A percentile compares a stretch with the other conserved stretches of the same genome.
These are phyloP conservation scores for Salix suchowensis DNA, from an alignment of 345 rosid species.

Conservation along the genomic window DNA sequence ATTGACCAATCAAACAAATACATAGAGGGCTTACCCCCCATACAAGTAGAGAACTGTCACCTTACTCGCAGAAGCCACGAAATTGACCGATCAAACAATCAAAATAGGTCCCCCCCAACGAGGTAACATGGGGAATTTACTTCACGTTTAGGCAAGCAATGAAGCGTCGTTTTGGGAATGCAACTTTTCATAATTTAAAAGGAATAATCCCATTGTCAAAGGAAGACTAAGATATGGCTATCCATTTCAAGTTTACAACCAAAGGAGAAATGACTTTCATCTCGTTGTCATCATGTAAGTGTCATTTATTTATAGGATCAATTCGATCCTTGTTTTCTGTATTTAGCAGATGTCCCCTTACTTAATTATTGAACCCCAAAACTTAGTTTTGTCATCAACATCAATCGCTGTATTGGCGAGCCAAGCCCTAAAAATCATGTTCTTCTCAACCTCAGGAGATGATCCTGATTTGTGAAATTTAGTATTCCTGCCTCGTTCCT, in stretches of 20 bases:
- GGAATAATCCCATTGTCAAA: background rate
- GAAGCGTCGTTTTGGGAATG: background rate
- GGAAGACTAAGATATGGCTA: background rate
- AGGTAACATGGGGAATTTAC: background rate
- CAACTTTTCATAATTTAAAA: background rate
- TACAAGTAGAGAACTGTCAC: too few species aligned
- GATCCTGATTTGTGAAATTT: background rate
- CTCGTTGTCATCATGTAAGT: background rate
- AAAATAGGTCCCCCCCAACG: background rate
- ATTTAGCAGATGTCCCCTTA: background rate
- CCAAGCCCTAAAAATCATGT: background rate
- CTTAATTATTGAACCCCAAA: conserved; percentile 11
- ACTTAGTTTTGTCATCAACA: conserved; percentile 19
- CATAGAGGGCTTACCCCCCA: too few species aligned
- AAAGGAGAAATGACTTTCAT: background rate
- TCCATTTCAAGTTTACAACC: background rate
- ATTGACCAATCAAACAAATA: too few species aligned
- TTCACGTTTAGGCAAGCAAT: background rate
- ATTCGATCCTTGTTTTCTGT: background rate
- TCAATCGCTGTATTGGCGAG: conserved; percentile 22
- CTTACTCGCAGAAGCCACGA: too few species aligned
- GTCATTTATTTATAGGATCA: background rate
- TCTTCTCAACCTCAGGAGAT: background rate
- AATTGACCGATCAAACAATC: too few species aligned
- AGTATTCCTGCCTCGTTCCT: background rate